Evolutionary conservation across 352 stramenopile genomes (phyloP), one percentile per base, ranked within the genome.

Genomic region (Pythium brassicae): DNA sequence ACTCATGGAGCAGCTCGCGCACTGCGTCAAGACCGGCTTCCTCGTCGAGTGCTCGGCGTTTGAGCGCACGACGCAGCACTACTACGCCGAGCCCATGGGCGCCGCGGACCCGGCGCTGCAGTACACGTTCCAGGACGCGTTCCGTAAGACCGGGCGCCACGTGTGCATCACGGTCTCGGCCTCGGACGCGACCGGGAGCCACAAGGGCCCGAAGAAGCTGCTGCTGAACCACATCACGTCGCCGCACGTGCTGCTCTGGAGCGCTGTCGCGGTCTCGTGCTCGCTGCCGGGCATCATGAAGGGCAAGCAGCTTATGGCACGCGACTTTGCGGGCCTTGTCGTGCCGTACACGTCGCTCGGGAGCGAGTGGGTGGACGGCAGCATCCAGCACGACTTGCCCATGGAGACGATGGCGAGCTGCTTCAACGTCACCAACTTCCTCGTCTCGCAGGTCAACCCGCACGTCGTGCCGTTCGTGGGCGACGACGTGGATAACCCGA

Each of bases 91-190:
- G 23, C 78, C 78, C 0, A 71, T 86, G 61, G 32, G 83, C 55
- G 35, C 62, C 0, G 42, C 60, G 6, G 53, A 78, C 15, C 83
- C 84, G 46, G 72, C 61, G 0, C 74, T 87, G 68, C 60, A 84
- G 74, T 89, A 87, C 49, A 98, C 94, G 0, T 98, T 98, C 72
- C 87, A 96, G 67, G 94, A 98, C 67, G 94, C 94, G 8, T 98
- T 92, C 70, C 72, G 95, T 48, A 83, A 89, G 55, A 98, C 94
- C 0, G 77, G 87, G 5, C 95, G 96, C 27, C 85, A 97, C 68
- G 85, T 98, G 47, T 97, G 90, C 61, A 98, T 98, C 66, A 97
- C 92, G 0, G 92, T 98, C 2, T 96, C 90, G 0, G 90, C 91
- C 11, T 95, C 79, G 26, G 83, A 94, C 42, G 78, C 81, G 78